Evolutionary conservation across 345 rosid species (phyloP).

Genomic region (Brassica incana): DNA sequence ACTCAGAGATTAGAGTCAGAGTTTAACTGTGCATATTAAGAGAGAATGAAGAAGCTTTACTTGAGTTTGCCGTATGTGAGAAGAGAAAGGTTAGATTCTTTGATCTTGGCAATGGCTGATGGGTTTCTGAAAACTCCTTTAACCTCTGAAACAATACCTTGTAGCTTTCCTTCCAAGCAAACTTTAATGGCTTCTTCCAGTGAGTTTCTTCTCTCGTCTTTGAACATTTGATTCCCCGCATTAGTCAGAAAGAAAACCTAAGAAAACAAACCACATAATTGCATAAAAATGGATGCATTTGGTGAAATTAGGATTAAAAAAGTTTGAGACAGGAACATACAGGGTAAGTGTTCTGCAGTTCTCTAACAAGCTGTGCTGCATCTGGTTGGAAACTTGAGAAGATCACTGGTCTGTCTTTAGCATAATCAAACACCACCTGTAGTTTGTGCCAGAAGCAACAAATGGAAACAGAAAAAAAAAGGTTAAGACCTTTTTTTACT

Average conservation of each 20-base stretch:
- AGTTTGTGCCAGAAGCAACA: neutral
- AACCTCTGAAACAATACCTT: slow-evolving; percentile 85
- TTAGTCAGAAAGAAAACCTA: slow-evolving; percentile 84
- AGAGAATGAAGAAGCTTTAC: slow-evolving; percentile 35
- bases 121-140: slow-evolving; percentile 81
- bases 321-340: slow-evolving; percentile 42
- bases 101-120: slow-evolving; percentile 64
- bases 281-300: neutral
- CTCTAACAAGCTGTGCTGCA: slow-evolving; percentile 68
- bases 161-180: slow-evolving; percentile 71
- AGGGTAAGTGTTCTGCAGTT: slow-evolving; percentile 73
- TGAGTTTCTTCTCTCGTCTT: slow-evolving; percentile 75
- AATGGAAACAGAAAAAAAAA: neutral
- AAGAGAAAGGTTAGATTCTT: slow-evolving; percentile 78
- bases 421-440: slow-evolving; percentile 65
- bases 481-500: neutral
- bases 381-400: slow-evolving; percentile 95
- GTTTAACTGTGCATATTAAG: neutral
- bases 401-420: slow-evolving; percentile 62
- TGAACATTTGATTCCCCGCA: slow-evolving; percentile 58
- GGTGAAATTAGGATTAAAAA: neutral
- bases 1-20: neutral
- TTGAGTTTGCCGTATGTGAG: slow-evolving; percentile 83
- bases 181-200: slow-evolving; percentile 81
- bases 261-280: neutral